Conservation (phyloP, 768 basidiomycete genomes). For the Lentinula edodes region DNA sequence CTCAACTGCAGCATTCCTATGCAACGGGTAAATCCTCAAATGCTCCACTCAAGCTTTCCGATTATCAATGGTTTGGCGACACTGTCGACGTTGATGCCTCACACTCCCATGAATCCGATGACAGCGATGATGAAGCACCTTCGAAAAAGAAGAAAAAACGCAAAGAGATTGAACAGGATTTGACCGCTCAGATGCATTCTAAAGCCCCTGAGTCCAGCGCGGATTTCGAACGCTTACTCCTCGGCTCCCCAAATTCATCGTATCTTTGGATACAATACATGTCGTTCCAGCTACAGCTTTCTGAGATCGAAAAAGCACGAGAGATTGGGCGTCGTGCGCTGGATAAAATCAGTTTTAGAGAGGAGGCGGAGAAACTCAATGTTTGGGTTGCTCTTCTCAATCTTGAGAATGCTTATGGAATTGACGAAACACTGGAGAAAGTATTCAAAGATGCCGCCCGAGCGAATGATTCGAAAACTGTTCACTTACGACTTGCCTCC, state of each 20-base stretch:
- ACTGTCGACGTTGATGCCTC: constrained; percentile 29
- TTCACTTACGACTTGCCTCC: constrained; percentile 78
- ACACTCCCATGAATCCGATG: constrained; percentile 35
- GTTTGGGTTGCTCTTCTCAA: constrained; percentile 97
- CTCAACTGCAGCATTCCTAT: constrained; percentile 19
- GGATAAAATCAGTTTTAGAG: constrained; percentile 86
- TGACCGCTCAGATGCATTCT: constrained; percentile 84
- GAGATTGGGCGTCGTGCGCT: constrained; percentile 82
- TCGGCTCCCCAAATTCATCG: constrained; percentile 95
- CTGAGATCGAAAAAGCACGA: constrained; percentile 92
- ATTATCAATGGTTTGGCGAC: constrained; percentile 67
- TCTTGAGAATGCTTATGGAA: constrained; percentile 90
- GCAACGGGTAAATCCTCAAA: constrained; percentile 5
- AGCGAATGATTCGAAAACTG: constrained; percentile 88
- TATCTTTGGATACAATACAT: constrained; percentile 99
- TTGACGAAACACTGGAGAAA: constrained; percentile 70
- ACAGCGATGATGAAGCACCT: constrained; percentile 37
- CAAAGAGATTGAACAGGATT: constrained; percentile 71
- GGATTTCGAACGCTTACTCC: constrained; percentile 90
- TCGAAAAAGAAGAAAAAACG: constrained; percentile 55
- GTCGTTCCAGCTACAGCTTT: constrained; percentile 97
- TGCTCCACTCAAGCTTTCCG: constrained; percentile 40
- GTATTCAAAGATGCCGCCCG: constrained; percentile 87
- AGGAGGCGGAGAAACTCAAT: constrained; percentile 94
- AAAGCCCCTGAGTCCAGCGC: constrained; percentile 85